A percentile compares a stretch with the other conserved stretches of the same genome.
These are phyloP conservation scores for Penicillium sp. DNA, from an alignment of 2,329 filamentous ascomycete genomes.

Conservation along the genomic window DNA sequence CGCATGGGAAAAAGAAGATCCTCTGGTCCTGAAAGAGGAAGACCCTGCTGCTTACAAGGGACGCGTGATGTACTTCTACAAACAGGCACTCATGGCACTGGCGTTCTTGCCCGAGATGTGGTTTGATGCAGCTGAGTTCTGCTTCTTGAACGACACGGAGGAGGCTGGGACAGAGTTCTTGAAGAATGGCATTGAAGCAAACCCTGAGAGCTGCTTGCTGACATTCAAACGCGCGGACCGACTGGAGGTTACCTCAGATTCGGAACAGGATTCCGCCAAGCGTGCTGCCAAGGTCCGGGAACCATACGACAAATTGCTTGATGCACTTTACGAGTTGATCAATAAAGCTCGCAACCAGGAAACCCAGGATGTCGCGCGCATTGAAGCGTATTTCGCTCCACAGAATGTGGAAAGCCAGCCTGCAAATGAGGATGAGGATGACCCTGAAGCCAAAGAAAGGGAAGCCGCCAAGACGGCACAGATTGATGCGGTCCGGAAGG, in stretches of 20 bases:
- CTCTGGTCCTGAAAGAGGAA: conserved; percentile 78
- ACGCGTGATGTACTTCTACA: conserved; percentile 85
- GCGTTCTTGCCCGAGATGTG: conserved; percentile 95
- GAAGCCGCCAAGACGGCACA: conserved; percentile 54
- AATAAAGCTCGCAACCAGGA: conserved; percentile 67
- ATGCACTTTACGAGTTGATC: conserved; percentile 83
- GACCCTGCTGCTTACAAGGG: conserved; percentile 72
- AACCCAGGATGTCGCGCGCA: conserved; percentile 56
- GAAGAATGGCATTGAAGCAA: conserved; percentile 76
- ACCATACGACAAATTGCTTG: conserved; percentile 77
- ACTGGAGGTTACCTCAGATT: conserved; percentile 73
- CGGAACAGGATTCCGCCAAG: conserved; percentile 66
- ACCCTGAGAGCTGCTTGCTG: conserved; percentile 88
- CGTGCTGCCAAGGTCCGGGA: conserved; percentile 72
- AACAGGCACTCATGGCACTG: conserved; percentile 87
- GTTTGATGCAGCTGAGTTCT: conserved; percentile 93
- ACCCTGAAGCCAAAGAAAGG: conserved; percentile 50
- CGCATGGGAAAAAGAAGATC: conserved; percentile 90
- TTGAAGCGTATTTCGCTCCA: conserved; percentile 54
- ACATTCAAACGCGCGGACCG: conserved; percentile 87
- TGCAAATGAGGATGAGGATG: conserved; percentile 53
- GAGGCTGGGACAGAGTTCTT: conserved; percentile 76
- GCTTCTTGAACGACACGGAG: conserved; percentile 71
- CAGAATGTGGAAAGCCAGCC: conserved; percentile 38
- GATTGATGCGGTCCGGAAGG: conserved; percentile 59